Evolutionary conservation across 1,139 yeast genomes (phyloP), one percentile per base, ranked within the genome.

Genomic region (Nakaseomyces delphensis): DNA sequence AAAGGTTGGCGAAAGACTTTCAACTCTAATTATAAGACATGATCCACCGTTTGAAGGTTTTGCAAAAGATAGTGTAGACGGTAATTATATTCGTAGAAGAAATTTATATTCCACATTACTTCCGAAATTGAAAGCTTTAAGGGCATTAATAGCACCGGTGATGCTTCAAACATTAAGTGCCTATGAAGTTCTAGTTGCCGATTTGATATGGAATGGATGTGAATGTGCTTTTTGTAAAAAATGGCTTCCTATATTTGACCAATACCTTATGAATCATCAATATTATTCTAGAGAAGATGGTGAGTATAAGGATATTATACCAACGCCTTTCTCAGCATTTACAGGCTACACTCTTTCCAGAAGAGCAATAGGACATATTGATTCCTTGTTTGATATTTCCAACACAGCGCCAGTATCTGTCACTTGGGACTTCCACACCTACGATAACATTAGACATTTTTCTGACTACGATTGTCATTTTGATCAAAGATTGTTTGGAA

Each of bases 121-220:
- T 1, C 82, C 84, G 0, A 56, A 66, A 14, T 53, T 78, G 23
- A 51, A 51, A 4, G 62, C 65, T 7, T 62, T 73, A 33, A 62
- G 71, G 40, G 65, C 65, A 1, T 55, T 82, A 7, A 62, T 71
- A 2, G 67, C 78, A 1, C 86, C 87, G 1, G 74, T 77, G 7
- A 66, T 79, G 40, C 57, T 83, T 45, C 76, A 76, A 44, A 64
- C 78, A 0, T 63, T 80, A 25, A 68, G 85, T 0, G 74, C 84
- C 46, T 83, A 81, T 57, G 91, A 82, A 50, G 79, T 78, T 45
- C 62, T 80, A 7, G 76, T 79, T 62, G 79, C 83, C 43, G 81
- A 79, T 47, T 50, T 82, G 42, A 59, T 83, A 33, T 83, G 89
- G 87, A 82, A 80, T 56, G 89, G 89, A 0, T 82, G 91, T 58